Conservation (phyloP, 169 alveolate species). For the Eimeria necatrix region DNA sequence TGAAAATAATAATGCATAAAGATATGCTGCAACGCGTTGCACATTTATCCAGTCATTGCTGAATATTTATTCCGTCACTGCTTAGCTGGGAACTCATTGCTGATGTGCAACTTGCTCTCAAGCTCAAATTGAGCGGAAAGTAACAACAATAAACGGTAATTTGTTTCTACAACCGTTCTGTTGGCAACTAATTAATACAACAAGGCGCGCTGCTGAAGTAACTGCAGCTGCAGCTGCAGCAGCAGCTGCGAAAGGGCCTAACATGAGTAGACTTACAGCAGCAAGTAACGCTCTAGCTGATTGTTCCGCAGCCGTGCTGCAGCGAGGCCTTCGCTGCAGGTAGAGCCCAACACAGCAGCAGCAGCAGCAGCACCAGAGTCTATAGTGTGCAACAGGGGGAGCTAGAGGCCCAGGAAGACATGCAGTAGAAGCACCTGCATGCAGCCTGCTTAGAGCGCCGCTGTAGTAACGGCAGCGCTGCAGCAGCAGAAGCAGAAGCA, state of each 20-base stretch:
- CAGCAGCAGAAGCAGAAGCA: not conserved
- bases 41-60: no score
- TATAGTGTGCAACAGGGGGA: no score
- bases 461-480: not conserved
- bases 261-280: not conserved
- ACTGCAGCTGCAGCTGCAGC: not conserved
- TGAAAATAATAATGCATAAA: no score
- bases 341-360: not conserved
- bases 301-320: slow-evolving; percentile 29
- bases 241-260: not conserved
- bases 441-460: not conserved
- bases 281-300: slow-evolving; percentile 43
- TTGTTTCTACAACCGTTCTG: no score
- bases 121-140: no score
- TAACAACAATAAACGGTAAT: no score
- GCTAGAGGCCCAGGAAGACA: not conserved
- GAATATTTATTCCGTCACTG: no score
- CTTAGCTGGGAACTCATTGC: no score
- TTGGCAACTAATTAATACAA: not conserved
- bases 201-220: not conserved
- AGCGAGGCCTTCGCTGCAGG: slow-evolving; percentile 33
- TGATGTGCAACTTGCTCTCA: no score
- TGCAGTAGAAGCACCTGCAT: not conserved
- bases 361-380: no score
- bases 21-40: no score